Conservation (phyloP, 257 asterid genomes). For the Fraxinus quadrangulata region DNA sequence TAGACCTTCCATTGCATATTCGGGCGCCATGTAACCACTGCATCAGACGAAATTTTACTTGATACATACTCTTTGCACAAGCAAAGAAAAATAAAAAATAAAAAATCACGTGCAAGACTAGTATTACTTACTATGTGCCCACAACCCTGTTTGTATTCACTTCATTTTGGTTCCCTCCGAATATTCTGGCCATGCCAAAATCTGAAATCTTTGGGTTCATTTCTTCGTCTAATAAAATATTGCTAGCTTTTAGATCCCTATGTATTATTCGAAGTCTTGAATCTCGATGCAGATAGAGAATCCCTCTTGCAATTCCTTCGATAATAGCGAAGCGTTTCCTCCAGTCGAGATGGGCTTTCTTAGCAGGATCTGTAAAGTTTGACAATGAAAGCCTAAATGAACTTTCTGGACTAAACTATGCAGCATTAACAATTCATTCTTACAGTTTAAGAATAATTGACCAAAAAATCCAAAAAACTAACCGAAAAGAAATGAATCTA, state of each 20-base stretch:
- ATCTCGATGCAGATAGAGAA: slow-evolving; percentile 85
- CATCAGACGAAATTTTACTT: background rate
- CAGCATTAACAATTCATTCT: slow-evolving; percentile 3
- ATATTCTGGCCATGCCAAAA: slow-evolving; percentile 93
- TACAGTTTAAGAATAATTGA: background rate
- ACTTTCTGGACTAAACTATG: background rate
- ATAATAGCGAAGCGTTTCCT: slow-evolving; percentile 59
- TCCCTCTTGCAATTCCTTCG: slow-evolving; percentile 91
- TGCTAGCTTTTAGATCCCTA: slow-evolving; percentile 83
- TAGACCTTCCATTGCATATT: slow-evolving; percentile 94
- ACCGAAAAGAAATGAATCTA: slow-evolving; percentile 76
- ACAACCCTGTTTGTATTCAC: slow-evolving; percentile 81
- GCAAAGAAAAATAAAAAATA: too few relatives aligned
- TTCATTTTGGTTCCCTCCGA: slow-evolving; percentile 79
- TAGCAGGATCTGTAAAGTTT: slow-evolving; percentile 50
- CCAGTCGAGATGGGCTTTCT: slow-evolving; percentile 63
- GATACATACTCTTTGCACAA: background rate
- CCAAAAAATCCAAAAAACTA: slow-evolving; percentile 21
- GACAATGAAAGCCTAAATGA: background rate
- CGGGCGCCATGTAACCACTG: slow-evolving; percentile 97
- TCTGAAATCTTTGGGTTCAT: slow-evolving; percentile 95
- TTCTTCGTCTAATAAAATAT: slow-evolving; percentile 77
- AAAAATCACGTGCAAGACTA: background rate
- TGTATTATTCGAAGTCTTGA: slow-evolving; percentile 86
- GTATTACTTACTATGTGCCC: slow-evolving; percentile 76